Base-by-base conservation (phyloP, 1,139 yeast species). In the Zygoascus hellenicus region DNA sequence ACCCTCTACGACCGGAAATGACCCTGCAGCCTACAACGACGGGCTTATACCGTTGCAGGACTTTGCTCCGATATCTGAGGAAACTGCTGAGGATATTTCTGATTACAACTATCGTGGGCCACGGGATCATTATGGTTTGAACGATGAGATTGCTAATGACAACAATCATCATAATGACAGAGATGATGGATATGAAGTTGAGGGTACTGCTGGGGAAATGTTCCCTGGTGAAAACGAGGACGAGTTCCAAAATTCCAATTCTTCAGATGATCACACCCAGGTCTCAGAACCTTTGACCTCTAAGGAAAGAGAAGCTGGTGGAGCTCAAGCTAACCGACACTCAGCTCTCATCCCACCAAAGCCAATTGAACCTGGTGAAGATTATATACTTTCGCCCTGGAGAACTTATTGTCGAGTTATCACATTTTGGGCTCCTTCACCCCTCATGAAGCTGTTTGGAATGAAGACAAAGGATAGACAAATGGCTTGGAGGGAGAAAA, bases 401-500 rank as follows among this genome's bases (percentile, higher is more conserved):
- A 78, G 80, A 57, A 71, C 81, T 1, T 92, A 88, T 66, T 89
- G 97, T 63, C 78, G 80, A 58, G 57, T 77, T 9, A 68, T 92
- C 35, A 90, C 97, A 0, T 88, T 88, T 64, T 90, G 96, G 94
- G 95, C 95, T 2, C 96, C 97, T 0, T 76, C 83, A 2, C 83
- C 90, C 0, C 54, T 90, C 31, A 69, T 92, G 59, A 71, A 72
- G 44, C 65, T 84, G 47, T 85, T 80, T 66, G 97, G 97, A 3
- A 76, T 90, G 75, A 76, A 76, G 37, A 81, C 86, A 28, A 79
- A 80, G 57, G 89, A 81, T 45, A 78, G 96, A 54, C 97, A 88
- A 64, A 79, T 81, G 72, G 97, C 97, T 0, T 92, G 98, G 98
- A 77, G 97, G 63, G 98, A 92, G 64, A 92, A 92, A 63, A 83